Conservation (phyloP, 768 basidiomycete species). For the Rhodosporidiobolus odoratus region DNA sequence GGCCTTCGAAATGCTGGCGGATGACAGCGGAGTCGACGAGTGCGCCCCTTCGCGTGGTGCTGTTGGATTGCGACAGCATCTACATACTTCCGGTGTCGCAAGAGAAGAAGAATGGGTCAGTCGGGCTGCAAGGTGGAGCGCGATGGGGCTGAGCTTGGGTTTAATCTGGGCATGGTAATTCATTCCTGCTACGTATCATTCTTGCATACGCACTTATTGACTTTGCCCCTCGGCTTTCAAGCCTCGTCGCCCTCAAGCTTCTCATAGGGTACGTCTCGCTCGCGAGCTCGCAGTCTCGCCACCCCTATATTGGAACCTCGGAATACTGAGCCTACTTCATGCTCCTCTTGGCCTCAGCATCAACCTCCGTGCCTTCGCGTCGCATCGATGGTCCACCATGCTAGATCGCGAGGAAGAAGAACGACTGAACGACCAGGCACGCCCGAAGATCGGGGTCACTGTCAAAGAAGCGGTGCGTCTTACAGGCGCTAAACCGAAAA, state of each 20-base stretch:
- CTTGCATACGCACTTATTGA: neutral
- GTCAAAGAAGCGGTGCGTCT: constrained; percentile 37
- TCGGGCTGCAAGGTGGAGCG: constrained; percentile 7
- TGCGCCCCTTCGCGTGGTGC: constrained; percentile 32
- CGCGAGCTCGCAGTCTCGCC: neutral
- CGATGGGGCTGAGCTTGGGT: constrained; percentile 50
- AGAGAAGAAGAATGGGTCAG: constrained; percentile 19
- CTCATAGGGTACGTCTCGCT: constrained; percentile 60
- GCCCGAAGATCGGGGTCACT: constrained; percentile 46
- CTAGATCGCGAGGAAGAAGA: constrained; percentile 45
- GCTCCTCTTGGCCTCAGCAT: constrained; percentile 31
- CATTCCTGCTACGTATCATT: neutral
- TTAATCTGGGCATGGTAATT: constrained; percentile 81
- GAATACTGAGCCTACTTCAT: no score
- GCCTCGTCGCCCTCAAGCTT: constrained; percentile 62
- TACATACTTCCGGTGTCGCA: constrained; percentile 16
- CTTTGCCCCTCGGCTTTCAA: neutral
- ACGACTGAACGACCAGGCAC: constrained; percentile 45
- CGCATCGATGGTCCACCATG: constrained; percentile 45
- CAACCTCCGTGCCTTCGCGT: constrained; percentile 48
- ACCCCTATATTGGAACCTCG: neutral
- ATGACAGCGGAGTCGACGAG: constrained; percentile 41
- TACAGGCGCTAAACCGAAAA: no score
- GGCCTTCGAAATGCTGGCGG: constrained; percentile 48
- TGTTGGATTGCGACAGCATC: neutral